Evolutionary conservation across 805 yeast species (phyloP), one percentile per base, ranked within the genome.

Genomic region (Hanseniaspora valbyensis): DNA sequence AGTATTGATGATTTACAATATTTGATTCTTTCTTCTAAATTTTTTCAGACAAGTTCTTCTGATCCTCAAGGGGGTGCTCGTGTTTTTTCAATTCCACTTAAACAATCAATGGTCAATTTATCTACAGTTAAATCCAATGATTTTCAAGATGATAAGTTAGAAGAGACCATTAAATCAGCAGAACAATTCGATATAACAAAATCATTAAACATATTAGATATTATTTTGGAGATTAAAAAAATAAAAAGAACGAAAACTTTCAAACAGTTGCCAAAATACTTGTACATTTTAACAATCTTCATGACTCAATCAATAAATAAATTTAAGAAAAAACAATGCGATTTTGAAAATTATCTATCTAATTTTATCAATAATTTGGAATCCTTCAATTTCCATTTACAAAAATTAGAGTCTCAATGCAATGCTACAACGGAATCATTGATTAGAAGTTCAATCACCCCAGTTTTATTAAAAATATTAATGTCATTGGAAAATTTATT

Each of bases 1-100:
- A 38, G 14, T 55, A 54, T 67, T 25, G 81, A 77, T 52, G 75
- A 75, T 54, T 74, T 76, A 54, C 68, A 75, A 42, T 77, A 76
- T 57, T 59, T 67, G 3, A 58, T 77, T 2, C 68, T 76, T 5
- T 69, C 78, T 3, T 73, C 78, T 59, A 44, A 61, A 59, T 30
- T 60, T 54, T 51, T 58, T 44, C 29, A 30, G 55, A 12, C 49
- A 54, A 52, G 53, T 59, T 41, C 45, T 55, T 5, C 58, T 54
- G 44, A 54, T 54, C 44, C 57, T 59, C 0, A 55, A 56, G n/a
- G 22, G 55, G 40, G 48, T 16, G 12, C 24, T 8, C 32, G 41
- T 26, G 43, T 36, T 22, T 33, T 45, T 33, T 50, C 40, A 2
- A 40, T 39, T 13, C 40, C 43, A 21, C 10, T 50, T 8, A 42